These are phyloP conservation scores for Anisodus tanguticus DNA, from an alignment of 257 asterid species.

Conservation along the genomic window DNA sequence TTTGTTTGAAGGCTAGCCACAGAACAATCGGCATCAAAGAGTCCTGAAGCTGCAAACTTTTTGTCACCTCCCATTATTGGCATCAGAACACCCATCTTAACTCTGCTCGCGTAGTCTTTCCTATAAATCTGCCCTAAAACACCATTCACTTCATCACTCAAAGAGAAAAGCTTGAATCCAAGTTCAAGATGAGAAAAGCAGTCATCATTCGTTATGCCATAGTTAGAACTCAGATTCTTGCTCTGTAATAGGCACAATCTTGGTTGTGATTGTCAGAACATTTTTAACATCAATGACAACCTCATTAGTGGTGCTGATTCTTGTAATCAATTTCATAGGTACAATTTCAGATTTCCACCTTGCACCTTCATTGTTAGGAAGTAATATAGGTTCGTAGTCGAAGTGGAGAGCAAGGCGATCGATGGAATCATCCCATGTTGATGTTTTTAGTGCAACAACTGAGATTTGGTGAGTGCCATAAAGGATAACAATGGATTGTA, in stretches of 20 bases:
- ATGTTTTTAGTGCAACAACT: constrained; percentile 3
- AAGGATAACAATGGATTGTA: constrained; percentile 31
- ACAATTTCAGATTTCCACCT: constrained; percentile 31
- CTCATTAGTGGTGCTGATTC: constrained; percentile 28
- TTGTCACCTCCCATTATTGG: constrained; percentile 35
- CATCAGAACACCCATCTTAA: constrained; percentile 36
- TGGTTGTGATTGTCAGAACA: constrained; percentile 29
- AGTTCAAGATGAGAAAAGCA: constrained; percentile 41
- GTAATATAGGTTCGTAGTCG: not conserved
- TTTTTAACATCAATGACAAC: constrained; percentile 32
- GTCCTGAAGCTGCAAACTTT: constrained; percentile 26
- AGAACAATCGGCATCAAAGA: constrained; percentile 31
- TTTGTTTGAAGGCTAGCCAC: constrained; percentile 29
- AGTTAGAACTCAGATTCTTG: constrained; percentile 36
- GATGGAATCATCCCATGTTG: constrained; percentile 30
- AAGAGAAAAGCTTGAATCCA: constrained; percentile 32
- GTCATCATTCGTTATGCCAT: constrained; percentile 33
- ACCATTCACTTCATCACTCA: constrained; percentile 28
- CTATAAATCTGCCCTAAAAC: constrained; percentile 38
- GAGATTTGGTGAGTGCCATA: constrained; percentile 29
- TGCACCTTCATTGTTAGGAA: constrained; percentile 14
- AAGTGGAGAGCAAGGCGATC: constrained; percentile 27
- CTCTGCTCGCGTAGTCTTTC: constrained; percentile 29
- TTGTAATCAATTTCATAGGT: not conserved
- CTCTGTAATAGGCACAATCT: constrained; percentile 36